Evolutionary conservation across 345 rosid species (phyloP).

Genomic region (Citrus maxima): DNA sequence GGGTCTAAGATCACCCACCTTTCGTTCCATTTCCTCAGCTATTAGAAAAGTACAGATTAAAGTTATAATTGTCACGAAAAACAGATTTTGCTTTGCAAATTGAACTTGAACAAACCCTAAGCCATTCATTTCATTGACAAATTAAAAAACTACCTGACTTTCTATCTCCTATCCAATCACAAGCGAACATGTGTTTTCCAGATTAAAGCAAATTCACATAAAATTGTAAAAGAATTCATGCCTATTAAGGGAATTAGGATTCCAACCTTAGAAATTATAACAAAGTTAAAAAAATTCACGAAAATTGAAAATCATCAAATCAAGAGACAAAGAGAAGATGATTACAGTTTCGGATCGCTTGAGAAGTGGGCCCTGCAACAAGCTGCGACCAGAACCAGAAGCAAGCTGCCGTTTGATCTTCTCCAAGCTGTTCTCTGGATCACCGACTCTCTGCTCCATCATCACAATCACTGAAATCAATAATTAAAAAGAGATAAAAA

Average conservation of each 20-base stretch:
- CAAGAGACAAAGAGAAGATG: slow-evolving; percentile 5
- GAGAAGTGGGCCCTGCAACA: slow-evolving; percentile 94
- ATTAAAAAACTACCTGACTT: not conserved
- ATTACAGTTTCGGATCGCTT: slow-evolving; percentile 97
- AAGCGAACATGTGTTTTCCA: not conserved
- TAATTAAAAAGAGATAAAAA: not conserved
- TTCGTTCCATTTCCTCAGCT: slow-evolving; percentile 98
- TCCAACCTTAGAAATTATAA: not conserved
- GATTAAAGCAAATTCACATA: not conserved
- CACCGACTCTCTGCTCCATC: slow-evolving; percentile 46
- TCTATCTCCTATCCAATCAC: not conserved
- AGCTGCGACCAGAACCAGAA: slow-evolving; percentile 83
- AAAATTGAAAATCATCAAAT: not conserved
- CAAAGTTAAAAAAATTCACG: not conserved
- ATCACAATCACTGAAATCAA: not conserved
- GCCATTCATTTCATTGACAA: not conserved
- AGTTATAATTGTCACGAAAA: not conserved
- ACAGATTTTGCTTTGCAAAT: not conserved
- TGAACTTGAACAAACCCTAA: not conserved
- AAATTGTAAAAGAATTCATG: not conserved
- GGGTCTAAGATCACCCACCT: slow-evolving; percentile 97
- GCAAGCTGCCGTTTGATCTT: slow-evolving; percentile 95
- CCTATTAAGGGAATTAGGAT: not conserved
- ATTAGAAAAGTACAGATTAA: slow-evolving; percentile 11
- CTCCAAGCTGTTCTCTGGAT: slow-evolving; percentile 82